phyloP scores from a whole-genome alignment of 2,329 filamentous ascomycete genomes.

The Trichoderma oligosporum region DNA sequence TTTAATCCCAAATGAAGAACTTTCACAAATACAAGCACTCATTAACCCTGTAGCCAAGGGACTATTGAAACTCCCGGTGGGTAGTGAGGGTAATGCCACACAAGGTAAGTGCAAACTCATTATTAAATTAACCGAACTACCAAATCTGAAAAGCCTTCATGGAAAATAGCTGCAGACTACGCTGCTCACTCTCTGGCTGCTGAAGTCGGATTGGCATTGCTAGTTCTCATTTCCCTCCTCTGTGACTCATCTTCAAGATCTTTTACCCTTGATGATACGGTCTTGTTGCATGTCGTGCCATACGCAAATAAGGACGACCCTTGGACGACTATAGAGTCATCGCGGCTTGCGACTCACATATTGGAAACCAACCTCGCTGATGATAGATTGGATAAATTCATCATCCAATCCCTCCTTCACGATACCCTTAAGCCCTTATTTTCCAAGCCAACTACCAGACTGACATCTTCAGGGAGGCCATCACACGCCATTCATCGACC shows the following conservation, averaged over 20 bases:
- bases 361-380: conserved; percentile 29
- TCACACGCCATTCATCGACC: conserved; percentile 12
- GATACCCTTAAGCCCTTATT: conserved; percentile 66
- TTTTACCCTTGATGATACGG: background rate
- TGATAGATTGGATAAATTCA: conserved; percentile 34
- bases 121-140: background rate
- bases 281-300: conserved; percentile 33
- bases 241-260: background rate
- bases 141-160: background rate
- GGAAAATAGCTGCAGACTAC: background rate
- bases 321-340: conserved; percentile 39
- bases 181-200: conserved; percentile 4
- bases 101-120: background rate
- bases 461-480: conserved; percentile 31
- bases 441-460: conserved; percentile 48
- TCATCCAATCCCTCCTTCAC: conserved; percentile 56
- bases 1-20: background rate
- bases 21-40: background rate
- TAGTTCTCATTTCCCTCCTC: background rate
- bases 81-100: background rate
- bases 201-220: conserved; percentile 11
- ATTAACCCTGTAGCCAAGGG: background rate
- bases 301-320: conserved; percentile 32
- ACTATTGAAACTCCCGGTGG: background rate
- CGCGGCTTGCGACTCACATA: conserved; percentile 31